Base-by-base conservation (phyloP, 768 basidiomycete genomes). In the Russula foetens region DNA sequence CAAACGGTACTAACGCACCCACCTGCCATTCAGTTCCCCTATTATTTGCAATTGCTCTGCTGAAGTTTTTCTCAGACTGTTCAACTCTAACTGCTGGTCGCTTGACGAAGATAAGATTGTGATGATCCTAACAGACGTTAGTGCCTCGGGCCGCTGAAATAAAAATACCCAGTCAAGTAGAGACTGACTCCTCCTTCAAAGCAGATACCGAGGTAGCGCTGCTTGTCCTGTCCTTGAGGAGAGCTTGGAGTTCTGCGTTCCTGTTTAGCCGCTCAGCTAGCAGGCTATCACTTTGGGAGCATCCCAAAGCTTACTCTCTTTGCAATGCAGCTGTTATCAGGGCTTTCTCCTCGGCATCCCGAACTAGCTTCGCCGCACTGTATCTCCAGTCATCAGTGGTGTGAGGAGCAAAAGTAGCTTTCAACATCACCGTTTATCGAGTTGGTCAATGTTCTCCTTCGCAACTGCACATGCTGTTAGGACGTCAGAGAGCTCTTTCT, bases 141-240 rank as follows among this genome's bases (percentile, higher is more conserved):
- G 44, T 17, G 23, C 5, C 39, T 50, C 41, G 15, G 33, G 4
- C 14, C 14, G 21, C 19, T 26, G 21, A 28, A 9, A 9, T 5
- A 12, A 4, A 39, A 35, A 8, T n/a, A 35, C 31, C 35, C 33
- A 38, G 12, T 19, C 12, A 49, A 26, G 35, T 19, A 35, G 31
- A 53, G n/a, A 60, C 65, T 45, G 29, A 66, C 65, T 66, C 65
- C 9, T 64, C 51, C 52, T 64, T 66, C 26, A 60, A 29, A 7
- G 51, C 52, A 45, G 46, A 50, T 8, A 64, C 39, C 4, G 58
- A 43, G 12, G 48, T 24, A 15, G 49, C n/a, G 15, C 45, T 56
- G 28, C 15, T 57, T 33, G 39, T 51, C 17, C 48, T 60, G 15
- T 66, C 58, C 7, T 57, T 56, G 29, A 66, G 55, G 24, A 66